A percentile compares a stretch with the other conserved stretches of the same genome.
Conservation (phyloP, 805 yeast species). For the Lachancea fermentati region DNA sequence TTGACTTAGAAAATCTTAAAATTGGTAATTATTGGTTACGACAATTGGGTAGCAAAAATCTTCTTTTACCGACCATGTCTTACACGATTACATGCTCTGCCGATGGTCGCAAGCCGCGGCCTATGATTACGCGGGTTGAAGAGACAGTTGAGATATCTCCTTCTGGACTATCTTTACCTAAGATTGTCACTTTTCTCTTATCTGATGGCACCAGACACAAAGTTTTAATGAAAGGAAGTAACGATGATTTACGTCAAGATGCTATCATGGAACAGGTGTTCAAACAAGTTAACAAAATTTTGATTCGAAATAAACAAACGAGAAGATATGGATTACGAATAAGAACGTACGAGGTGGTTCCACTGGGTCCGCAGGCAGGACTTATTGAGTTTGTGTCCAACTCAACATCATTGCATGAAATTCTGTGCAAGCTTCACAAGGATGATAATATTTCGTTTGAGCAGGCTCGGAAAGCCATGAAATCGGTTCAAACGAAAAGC, state of each 20-base stretch:
- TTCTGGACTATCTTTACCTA: constrained; percentile 85
- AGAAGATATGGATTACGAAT: constrained; percentile 53
- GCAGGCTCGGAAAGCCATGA: constrained; percentile 62
- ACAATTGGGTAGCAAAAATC: constrained; percentile 35
- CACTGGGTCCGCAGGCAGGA: constrained; percentile 84
- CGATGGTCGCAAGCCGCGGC: constrained; percentile 36
- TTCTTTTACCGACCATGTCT: constrained; percentile 66
- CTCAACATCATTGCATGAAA: constrained; percentile 65
- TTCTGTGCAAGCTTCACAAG: constrained; percentile 59
- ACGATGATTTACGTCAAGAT: constrained; percentile 92
- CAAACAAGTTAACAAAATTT: constrained; percentile 68
- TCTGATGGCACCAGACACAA: constrained; percentile 55
- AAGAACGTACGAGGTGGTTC: constrained; percentile 84
- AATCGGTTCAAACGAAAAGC: constrained; percentile 44
- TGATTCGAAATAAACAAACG: constrained; percentile 51
- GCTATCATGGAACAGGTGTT: constrained; percentile 98
- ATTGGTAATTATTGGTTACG: constrained; percentile 56
- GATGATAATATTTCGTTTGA: constrained; percentile 44
- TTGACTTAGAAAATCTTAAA: constrained; percentile 32
- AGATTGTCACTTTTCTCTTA: constrained; percentile 52
- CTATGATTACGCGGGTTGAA: constrained; percentile 43
- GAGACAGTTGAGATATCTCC: constrained; percentile 54
- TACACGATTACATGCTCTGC: constrained; percentile 39
- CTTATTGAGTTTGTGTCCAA: constrained; percentile 83
- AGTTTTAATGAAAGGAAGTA: constrained; percentile 73